phyloP scores from a whole-genome alignment of 2,329 filamentous ascomycete genomes.

The Pseudocercospora cruenta region DNA sequence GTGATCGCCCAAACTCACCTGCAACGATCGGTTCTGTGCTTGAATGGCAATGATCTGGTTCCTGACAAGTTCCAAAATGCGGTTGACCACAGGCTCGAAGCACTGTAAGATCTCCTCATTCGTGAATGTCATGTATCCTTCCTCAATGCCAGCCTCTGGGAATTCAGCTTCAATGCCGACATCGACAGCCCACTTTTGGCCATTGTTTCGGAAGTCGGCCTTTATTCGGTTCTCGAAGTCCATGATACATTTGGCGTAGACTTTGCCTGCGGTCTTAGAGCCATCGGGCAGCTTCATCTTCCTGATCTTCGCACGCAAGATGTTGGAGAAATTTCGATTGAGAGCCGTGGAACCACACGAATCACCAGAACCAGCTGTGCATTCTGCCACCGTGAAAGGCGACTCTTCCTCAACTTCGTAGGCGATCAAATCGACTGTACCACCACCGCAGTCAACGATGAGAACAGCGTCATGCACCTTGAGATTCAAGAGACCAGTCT shows the following conservation, averaged over 20 bases:
- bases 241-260: constrained; percentile 99
- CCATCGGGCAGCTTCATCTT: constrained; percentile 99
- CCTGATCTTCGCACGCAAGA: constrained; percentile 92
- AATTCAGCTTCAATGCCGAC: constrained; percentile 98
- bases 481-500: constrained; percentile 91
- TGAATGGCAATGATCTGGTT: constrained; percentile 99
- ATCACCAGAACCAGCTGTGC: constrained; percentile 94
- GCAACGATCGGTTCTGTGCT: constrained; percentile 88
- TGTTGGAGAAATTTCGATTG: constrained; percentile 98
- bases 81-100: constrained; percentile 97
- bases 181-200: constrained; percentile 96
- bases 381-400: constrained; percentile 95
- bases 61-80: constrained; percentile 91
- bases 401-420: constrained; percentile 98
- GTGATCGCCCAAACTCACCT: constrained; percentile 55
- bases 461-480: constrained; percentile 98
- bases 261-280: constrained; percentile 94
- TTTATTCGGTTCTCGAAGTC: constrained; percentile 99
- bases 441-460: constrained; percentile 97
- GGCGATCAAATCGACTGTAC: constrained; percentile 97
- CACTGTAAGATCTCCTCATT: constrained; percentile 99
- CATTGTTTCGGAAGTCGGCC: constrained; percentile 98
- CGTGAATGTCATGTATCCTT: constrained; percentile 99
- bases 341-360: constrained; percentile 97
- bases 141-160: constrained; percentile 95